These are phyloP conservation scores for Aspergillus cejpii DNA, from an alignment of 2,329 filamentous ascomycete species.

Conservation along the genomic window DNA sequence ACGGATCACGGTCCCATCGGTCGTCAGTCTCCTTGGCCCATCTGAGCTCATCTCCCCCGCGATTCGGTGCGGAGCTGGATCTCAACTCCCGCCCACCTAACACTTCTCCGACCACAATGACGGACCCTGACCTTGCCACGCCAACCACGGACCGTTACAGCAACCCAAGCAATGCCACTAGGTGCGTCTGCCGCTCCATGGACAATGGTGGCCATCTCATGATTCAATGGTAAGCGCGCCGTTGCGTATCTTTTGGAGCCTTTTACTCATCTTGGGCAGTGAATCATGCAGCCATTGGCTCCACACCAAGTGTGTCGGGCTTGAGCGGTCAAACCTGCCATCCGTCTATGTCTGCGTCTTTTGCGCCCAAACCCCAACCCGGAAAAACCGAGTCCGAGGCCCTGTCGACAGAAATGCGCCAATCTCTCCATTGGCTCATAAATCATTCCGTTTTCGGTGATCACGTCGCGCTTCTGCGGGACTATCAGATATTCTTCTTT, in stretches of 20 bases:
- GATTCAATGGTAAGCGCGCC: slow-evolving; percentile 50
- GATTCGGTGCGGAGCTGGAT: slow-evolving; percentile 32
- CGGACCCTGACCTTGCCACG: slow-evolving; percentile 46
- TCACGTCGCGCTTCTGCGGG: background rate
- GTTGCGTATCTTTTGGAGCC: background rate
- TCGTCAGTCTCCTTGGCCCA: slow-evolving; percentile 31
- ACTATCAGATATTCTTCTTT: background rate
- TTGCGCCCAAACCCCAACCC: slow-evolving; percentile 43
- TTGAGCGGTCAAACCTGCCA: slow-evolving; percentile 44
- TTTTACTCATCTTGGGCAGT: slow-evolving; percentile 29
- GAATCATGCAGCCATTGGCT: slow-evolving; percentile 59
- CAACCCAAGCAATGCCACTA: slow-evolving; percentile 47
- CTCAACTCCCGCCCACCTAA: slow-evolving; percentile 37
- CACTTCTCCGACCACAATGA: slow-evolving; percentile 47
- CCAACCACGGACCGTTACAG: slow-evolving; percentile 50
- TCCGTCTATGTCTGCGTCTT: slow-evolving; percentile 48
- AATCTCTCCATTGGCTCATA: slow-evolving; percentile 39
- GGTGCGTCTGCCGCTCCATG: slow-evolving; percentile 53
- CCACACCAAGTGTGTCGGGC: slow-evolving; percentile 53
- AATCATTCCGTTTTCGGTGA: slow-evolving; percentile 36
- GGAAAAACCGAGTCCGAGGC: slow-evolving; percentile 32
- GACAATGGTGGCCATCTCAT: slow-evolving; percentile 51
- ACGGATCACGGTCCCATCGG: slow-evolving; percentile 25
- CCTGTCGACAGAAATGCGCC: slow-evolving; percentile 31
- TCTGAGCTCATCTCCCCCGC: slow-evolving; percentile 42